Percentiles rank a stretch among this genome's conserved stretches.
Conservation (phyloP, 306 rosid species). For the Dryas octopetala region DNA sequence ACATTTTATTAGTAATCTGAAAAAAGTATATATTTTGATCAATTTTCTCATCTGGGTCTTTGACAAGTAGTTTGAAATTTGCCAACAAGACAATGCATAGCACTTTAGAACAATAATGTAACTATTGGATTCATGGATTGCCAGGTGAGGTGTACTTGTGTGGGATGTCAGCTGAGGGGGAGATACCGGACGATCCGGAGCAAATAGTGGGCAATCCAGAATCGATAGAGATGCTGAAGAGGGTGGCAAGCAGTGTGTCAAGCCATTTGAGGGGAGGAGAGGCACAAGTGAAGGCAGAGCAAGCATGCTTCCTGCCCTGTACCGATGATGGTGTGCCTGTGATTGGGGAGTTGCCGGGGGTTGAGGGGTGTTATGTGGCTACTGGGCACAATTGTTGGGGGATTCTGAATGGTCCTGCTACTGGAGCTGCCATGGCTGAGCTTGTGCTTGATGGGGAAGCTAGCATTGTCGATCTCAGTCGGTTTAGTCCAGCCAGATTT, state of each 20-base stretch:
- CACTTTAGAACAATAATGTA: background rate
- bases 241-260: conserved; percentile 74
- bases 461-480: conserved; percentile 63
- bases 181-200: conserved; percentile 74
- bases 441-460: conserved; percentile 72
- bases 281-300: conserved; percentile 73
- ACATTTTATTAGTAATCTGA: background rate
- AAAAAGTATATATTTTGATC: background rate
- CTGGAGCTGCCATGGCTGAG: conserved; percentile 86
- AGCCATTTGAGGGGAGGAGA: conserved; percentile 64
- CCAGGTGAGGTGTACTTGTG: conserved; percentile 91
- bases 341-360: conserved; percentile 68
- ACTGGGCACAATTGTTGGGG: conserved; percentile 96
- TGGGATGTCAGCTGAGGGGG: conserved; percentile 74
- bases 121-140: conserved; percentile 19
- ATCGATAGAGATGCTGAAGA: conserved; percentile 57
- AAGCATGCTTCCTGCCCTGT: conserved; percentile 85
- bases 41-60: no score
- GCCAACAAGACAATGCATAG: background rate
- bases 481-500: conserved; percentile 77
- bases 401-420: conserved; percentile 89
- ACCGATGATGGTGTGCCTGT: conserved; percentile 69
- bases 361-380: conserved; percentile 74
- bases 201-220: conserved; percentile 53
- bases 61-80: background rate